Percentiles rank a stretch among this genome's conserved stretches.
Evolutionary conservation across 768 basidiomycete species (phyloP).

Genomic region (Sarcodon sp.): DNA sequence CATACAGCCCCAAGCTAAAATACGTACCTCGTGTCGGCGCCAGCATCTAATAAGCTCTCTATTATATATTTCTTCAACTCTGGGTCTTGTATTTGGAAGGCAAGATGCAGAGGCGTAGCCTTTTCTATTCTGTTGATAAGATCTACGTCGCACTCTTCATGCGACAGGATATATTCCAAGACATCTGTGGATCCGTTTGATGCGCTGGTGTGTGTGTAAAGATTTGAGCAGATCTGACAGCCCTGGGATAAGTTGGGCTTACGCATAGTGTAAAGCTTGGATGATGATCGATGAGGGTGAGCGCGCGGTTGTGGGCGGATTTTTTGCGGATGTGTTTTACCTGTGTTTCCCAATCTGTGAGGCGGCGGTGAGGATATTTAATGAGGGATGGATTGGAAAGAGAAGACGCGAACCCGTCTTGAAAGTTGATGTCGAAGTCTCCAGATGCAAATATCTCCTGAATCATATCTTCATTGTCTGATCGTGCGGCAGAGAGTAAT

Average conservation of each 20-base stretch:
- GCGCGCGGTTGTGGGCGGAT: background rate
- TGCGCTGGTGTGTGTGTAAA: constrained; percentile 22
- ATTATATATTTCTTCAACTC: constrained; percentile 44
- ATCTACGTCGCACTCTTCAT: constrained; percentile 76
- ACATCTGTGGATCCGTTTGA: constrained; percentile 45
- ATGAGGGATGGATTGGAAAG: background rate
- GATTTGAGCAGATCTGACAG: background rate
- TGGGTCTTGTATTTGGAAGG: constrained; percentile 38
- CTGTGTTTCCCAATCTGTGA: constrained; percentile 62
- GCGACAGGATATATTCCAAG: constrained; percentile 59
- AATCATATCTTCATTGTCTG: constrained; percentile 60
- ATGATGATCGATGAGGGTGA: background rate
- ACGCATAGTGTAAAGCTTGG: constrained; percentile 65
- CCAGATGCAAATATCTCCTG: constrained; percentile 40
- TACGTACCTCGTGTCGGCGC: constrained; percentile 56
- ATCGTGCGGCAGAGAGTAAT: constrained; percentile 59
- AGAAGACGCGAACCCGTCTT: constrained; percentile 53
- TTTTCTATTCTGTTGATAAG: constrained; percentile 54
- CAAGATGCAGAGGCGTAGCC: constrained; percentile 73
- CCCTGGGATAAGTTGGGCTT: constrained; percentile 14
- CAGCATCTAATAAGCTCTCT: constrained; percentile 62
- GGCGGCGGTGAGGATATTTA: background rate
- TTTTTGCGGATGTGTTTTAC: constrained; percentile 20
- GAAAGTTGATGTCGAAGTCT: constrained; percentile 58
- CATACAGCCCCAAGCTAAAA: too few species aligned